Evolutionary conservation across 2,329 filamentous ascomycete genomes (phyloP).

Genomic region (Microcyclospora pomicola): DNA sequence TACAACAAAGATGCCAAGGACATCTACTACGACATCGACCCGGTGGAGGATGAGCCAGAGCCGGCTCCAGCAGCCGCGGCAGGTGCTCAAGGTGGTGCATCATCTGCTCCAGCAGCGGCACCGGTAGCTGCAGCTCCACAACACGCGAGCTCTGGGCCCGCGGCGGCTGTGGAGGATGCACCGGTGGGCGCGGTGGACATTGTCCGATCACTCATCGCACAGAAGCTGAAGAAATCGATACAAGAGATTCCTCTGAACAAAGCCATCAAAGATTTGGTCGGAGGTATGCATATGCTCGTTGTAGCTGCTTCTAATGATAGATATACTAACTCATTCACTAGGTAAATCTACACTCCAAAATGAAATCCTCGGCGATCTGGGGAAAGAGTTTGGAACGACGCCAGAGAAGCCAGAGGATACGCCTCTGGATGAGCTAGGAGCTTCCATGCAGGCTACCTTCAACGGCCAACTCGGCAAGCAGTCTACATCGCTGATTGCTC

Average conservation of each 20-base stretch:
- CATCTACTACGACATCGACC: slow-evolving; percentile 98
- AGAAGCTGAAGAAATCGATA: slow-evolving; percentile 93
- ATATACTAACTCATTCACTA: slow-evolving; percentile 24
- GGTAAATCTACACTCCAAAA: slow-evolving; percentile 98
- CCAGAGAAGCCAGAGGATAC: slow-evolving; percentile 98
- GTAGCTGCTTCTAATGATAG: neutral
- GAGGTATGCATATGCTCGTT: slow-evolving; percentile 49
- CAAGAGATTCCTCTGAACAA: slow-evolving; percentile 83
- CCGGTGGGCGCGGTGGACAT: slow-evolving; percentile 85
- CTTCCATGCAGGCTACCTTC: slow-evolving; percentile 95
- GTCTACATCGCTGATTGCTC: slow-evolving; percentile 80
- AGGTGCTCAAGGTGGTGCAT: slow-evolving; percentile 28
- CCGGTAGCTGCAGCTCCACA: slow-evolving; percentile 43
- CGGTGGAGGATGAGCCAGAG: slow-evolving; percentile 70
- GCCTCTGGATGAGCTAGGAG: slow-evolving; percentile 86
- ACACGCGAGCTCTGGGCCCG: slow-evolving; percentile 64
- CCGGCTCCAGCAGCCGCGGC: slow-evolving; percentile 33
- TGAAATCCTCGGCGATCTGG: slow-evolving; percentile 92
- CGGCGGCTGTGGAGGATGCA: slow-evolving; percentile 69
- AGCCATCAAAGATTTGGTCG: slow-evolving; percentile 95
- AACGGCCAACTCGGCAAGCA: slow-evolving; percentile 97
- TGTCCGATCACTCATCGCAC: slow-evolving; percentile 75
- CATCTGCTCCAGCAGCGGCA: slow-evolving; percentile 41
- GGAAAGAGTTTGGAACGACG: slow-evolving; percentile 96
- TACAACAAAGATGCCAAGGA: slow-evolving; percentile 99